phyloP scores from a whole-genome alignment of 148 eudicot genomes.

The Simmondsia chinensis region DNA sequence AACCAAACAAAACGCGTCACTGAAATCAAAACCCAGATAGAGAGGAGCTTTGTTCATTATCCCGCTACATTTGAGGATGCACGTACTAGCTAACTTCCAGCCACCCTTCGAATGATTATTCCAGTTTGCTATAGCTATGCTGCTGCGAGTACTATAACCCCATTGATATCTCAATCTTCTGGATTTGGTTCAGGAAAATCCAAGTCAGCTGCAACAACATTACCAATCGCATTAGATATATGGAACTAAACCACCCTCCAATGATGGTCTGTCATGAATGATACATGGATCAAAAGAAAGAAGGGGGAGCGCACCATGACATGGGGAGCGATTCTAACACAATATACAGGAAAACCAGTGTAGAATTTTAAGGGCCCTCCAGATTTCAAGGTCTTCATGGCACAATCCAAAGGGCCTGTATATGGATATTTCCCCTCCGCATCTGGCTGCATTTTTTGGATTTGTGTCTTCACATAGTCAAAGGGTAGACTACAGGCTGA shows the following conservation, averaged over 20 bases:
- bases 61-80: background rate
- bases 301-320: slow-evolving; percentile 50
- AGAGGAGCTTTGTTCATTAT: background rate
- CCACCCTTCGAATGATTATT: background rate
- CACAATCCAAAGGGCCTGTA: slow-evolving; percentile 75
- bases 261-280: background rate
- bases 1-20: no score
- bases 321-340: slow-evolving; percentile 90
- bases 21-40: background rate
- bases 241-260: background rate
- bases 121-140: background rate
- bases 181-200: slow-evolving; percentile 89
- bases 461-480: slow-evolving; percentile 92
- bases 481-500: slow-evolving; percentile 94
- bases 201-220: slow-evolving; percentile 62
- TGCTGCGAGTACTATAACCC: slow-evolving; percentile 42
- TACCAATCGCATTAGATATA: background rate
- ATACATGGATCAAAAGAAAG: background rate
- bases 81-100: no score
- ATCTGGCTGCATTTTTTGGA: slow-evolving; percentile 98
- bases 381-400: slow-evolving; percentile 67
- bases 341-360: slow-evolving; percentile 91
- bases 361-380: slow-evolving; percentile 93
- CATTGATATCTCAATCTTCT: slow-evolving; percentile 48
- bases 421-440: slow-evolving; percentile 80